These are phyloP conservation scores for Antitrichia curtipendula DNA, from an alignment of 225 moss, liverwort and hornwort genomes.

Conservation along the genomic window DNA sequence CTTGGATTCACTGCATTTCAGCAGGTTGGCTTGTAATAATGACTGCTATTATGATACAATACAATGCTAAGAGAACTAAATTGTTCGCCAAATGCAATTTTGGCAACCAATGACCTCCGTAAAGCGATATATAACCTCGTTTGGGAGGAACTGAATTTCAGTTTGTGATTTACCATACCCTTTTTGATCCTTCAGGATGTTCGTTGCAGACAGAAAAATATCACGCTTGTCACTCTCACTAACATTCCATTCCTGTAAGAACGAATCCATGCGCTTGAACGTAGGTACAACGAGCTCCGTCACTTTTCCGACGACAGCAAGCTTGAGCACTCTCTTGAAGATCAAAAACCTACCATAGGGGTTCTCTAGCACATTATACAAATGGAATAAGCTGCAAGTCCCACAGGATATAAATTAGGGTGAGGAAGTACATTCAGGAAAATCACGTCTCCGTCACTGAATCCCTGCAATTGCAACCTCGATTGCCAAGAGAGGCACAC, in stretches of 20 bases:
- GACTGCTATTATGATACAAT: not conserved
- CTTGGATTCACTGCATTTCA: not conserved
- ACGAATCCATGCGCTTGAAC: slow-evolving; percentile 88
- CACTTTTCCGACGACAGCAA: slow-evolving; percentile 75
- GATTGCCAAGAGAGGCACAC: not conserved
- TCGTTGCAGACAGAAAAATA: slow-evolving; percentile 75
- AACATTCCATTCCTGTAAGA: slow-evolving; percentile 90
- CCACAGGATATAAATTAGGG: not conserved
- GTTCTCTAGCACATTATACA: slow-evolving; percentile 88
- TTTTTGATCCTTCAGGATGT: slow-evolving; percentile 84
- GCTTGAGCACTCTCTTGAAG: slow-evolving; percentile 81
- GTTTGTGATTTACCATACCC: slow-evolving; percentile 29
- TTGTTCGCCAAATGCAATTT: slow-evolving; percentile 17
- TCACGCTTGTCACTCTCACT: slow-evolving; percentile 83
- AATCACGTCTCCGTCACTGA: not conserved
- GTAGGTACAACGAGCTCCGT: slow-evolving; percentile 81
- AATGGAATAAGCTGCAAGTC: slow-evolving; percentile 70
- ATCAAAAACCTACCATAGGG: slow-evolving; percentile 88
- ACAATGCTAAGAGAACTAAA: not conserved
- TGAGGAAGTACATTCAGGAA: not conserved
- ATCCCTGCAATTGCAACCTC: not conserved
- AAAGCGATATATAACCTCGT: not conserved
- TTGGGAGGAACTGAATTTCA: not conserved
- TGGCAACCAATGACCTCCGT: not conserved
- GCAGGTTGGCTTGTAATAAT: not conserved